Evolutionary conservation across 805 yeast genomes (phyloP).

Genomic region (Cyberlindnera amylophila): DNA sequence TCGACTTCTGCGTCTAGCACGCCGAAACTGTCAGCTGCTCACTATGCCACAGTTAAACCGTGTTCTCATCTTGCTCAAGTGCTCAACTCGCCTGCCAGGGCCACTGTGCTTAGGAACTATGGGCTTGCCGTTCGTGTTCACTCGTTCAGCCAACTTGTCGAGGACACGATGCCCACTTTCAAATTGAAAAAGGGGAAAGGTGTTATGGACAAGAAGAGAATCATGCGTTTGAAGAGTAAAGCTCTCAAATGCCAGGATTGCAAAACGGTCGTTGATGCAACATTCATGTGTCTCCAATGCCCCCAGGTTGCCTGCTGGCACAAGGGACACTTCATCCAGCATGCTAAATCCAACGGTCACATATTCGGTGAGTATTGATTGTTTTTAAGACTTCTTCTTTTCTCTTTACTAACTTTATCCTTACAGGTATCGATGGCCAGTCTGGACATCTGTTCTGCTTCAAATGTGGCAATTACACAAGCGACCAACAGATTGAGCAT

Average conservation of each 20-base stretch:
- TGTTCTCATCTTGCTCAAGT: conserved; percentile 29
- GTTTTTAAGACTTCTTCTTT: no score
- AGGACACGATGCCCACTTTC: conserved; percentile 9
- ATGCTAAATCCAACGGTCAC: conserved; percentile 47
- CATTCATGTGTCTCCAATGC: conserved; percentile 71
- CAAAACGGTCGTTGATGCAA: conserved; percentile 30
- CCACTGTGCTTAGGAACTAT: conserved; percentile 27
- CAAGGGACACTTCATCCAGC: conserved; percentile 42
- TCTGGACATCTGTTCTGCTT: conserved; percentile 75
- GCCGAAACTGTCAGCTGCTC: conserved; percentile 4
- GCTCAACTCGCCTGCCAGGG: conserved; percentile 24
- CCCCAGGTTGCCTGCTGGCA: conserved; percentile 71
- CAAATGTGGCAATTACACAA: conserved; percentile 69
- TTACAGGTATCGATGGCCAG: conserved; percentile 49
- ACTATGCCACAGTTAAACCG: conserved; percentile 13
- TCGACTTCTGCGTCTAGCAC: neutral
- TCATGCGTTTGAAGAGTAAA: conserved; percentile 39
- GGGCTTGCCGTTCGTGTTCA: conserved; percentile 25
- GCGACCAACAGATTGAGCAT: conserved; percentile 55
- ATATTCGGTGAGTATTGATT: conserved; percentile 39
- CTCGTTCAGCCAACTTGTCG: conserved; percentile 11
- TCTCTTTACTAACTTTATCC: neutral
- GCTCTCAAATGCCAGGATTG: conserved; percentile 53
- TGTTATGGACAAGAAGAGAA: conserved; percentile 32
- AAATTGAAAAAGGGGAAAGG: conserved; percentile 12